phyloP scores from a whole-genome alignment of 805 yeast genomes.

The Ogataea nonfermentans region DNA sequence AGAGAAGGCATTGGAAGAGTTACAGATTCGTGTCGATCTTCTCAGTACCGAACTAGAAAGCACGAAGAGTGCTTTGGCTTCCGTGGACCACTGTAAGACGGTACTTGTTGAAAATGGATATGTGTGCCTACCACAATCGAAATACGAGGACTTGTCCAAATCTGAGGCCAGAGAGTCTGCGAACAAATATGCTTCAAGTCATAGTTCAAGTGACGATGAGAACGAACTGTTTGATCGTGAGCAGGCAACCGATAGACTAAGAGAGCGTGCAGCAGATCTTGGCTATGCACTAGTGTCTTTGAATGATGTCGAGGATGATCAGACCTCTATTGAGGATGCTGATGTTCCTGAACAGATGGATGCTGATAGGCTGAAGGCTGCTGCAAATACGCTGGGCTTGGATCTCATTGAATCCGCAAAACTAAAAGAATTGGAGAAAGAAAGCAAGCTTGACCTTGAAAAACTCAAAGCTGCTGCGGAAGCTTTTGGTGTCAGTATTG shows the following conservation, averaged over 20 bases:
- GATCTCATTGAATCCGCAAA: conserved; percentile 18
- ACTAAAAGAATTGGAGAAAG: conserved; percentile 12
- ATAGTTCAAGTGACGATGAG: conserved; percentile 12
- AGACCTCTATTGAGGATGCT: conserved; percentile 26
- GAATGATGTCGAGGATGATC: conserved; percentile 15
- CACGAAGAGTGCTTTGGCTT: not conserved
- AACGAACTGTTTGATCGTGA: conserved; percentile 15
- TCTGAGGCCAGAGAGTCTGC: conserved; percentile 9
- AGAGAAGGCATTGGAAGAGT: not conserved
- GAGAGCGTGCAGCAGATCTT: conserved; percentile 34
- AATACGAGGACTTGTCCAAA: conserved; percentile 1
- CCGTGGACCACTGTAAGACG: too few relatives aligned
- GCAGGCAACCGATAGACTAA: conserved; percentile 34
- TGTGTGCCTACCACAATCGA: conserved; percentile 3
- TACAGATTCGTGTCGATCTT: not conserved
- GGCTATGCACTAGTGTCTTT: conserved; percentile 37
- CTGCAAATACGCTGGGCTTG: conserved; percentile 20
- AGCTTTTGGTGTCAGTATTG: conserved; percentile 16
- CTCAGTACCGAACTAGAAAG: not conserved
- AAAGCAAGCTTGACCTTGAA: conserved; percentile 5
- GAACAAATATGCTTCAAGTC: conserved; percentile 23
- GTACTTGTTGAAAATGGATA: too few relatives aligned
- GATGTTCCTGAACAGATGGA: conserved; percentile 8
- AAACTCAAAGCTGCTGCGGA: conserved; percentile 25
- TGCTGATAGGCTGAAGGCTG: conserved; percentile 8